Evolutionary conservation across 208 protist genomes (phyloP).

Genomic region (Acanthamoeba triangularis): DNA sequence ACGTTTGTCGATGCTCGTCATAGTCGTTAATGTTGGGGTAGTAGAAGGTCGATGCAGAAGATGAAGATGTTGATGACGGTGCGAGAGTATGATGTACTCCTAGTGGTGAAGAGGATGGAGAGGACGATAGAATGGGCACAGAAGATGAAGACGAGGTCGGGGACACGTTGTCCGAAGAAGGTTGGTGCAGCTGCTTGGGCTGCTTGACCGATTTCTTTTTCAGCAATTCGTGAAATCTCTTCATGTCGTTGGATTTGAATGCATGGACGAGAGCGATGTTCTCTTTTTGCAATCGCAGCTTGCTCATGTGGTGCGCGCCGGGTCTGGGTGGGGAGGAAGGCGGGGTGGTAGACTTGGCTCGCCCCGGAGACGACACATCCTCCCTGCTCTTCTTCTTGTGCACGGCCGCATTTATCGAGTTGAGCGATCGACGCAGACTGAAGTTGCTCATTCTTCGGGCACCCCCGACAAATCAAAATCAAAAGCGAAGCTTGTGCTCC

Average conservation of each 20-base stretch:
- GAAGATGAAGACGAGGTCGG: background rate
- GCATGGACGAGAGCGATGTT: slow-evolving; percentile 35
- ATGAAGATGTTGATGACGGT: background rate
- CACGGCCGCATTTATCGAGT: slow-evolving; percentile 1
- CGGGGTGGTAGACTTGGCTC: background rate
- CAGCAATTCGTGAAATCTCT: slow-evolving; percentile 35
- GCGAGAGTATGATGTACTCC: background rate
- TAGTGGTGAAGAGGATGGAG: background rate
- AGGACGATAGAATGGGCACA: background rate
- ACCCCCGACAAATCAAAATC: background rate
- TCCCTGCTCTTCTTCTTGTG: slow-evolving; percentile 59
- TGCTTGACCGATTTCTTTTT: slow-evolving; percentile 19
- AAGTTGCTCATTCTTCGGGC: background rate
- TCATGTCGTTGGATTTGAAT: background rate
- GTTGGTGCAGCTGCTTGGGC: background rate
- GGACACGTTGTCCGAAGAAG: background rate
- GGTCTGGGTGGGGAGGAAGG: slow-evolving; percentile 29
- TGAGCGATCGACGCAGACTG: slow-evolving; percentile 27
- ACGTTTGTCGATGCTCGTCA: slow-evolving; percentile 29
- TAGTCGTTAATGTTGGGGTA: slow-evolving; percentile 70
- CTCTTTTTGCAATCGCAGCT: background rate
- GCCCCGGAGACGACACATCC: background rate
- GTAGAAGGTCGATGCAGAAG: background rate
- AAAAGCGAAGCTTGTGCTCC: background rate
- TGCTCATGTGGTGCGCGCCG: background rate